Base-by-base conservation (phyloP, 2,329 filamentous ascomycete species). In the Trichoderma afroharzianum region DNA sequence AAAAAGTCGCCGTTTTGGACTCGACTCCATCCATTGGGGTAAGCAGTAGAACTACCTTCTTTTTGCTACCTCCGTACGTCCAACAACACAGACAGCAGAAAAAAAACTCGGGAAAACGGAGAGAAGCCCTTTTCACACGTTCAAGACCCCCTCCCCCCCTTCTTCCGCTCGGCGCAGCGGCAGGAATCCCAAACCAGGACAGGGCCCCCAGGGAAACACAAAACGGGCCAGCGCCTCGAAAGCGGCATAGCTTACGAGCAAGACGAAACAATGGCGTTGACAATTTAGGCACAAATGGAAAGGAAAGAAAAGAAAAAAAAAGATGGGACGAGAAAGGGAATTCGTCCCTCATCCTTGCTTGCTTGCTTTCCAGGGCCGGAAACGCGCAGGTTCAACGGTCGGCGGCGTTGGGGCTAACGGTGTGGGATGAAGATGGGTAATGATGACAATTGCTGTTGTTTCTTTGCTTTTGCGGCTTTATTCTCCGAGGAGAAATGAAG, bases 251-350 rank as follows among this genome's bases (percentile, higher is more conserved):
- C 26, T n/a, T 39, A 24, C 50, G 26, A 26, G 32, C 21, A 12
- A 12, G 63, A 43, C 63, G 50, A 67, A 67, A 67, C 63, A 57
- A 30, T 28, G 63, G 63, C 63, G 50, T 53, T 21, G 11, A 36
- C 21, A 67, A 67, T 67, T 67, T 67, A 67, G 63, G 63, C 63
- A 67, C 50, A 67, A n/a, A 28, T 39, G 47, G 39, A 24, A 66
- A 21, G 43, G 21, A 9, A 21, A 59, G 11, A n/a, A n/a, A n/a
- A n/a, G n/a, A n/a, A 59, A 36, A 36, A 55, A 53, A 12, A 11
- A 39, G 18, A 57, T 47, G 43, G 43, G 43, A 47, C 36, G 36
- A 39, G n/a, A n/a, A n/a, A 15, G 24, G 63, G 28, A 15, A 57
- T 67, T 58, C 15, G 58, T 67, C 63, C 63, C 32, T 39, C 32